Conservation (phyloP, 2,329 filamentous ascomycete species). For the Cadophora sp. region DNA sequence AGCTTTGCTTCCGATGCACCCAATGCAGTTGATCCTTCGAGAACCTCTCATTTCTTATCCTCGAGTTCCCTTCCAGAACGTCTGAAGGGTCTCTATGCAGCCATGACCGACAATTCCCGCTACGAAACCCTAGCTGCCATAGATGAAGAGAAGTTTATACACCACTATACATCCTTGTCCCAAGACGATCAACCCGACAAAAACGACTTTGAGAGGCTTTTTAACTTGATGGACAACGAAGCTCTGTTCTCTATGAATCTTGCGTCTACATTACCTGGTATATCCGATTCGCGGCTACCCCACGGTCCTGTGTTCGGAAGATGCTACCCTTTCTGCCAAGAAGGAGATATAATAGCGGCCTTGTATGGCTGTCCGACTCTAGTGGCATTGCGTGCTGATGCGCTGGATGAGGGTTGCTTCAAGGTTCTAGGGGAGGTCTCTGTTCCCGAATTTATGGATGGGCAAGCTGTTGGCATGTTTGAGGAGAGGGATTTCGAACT, state of each 20-base stretch:
- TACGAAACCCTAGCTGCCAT: background rate
- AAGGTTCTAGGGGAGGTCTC: background rate
- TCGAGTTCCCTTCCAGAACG: background rate
- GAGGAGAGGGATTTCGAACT: slow-evolving; percentile 9
- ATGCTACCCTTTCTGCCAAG: slow-evolving; percentile 6
- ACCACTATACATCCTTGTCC: background rate
- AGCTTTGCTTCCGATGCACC: background rate
- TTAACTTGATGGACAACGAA: background rate
- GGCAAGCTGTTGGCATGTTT: background rate
- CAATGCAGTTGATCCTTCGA: background rate
- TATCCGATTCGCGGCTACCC: background rate
- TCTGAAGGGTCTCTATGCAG: background rate
- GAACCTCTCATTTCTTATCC: background rate
- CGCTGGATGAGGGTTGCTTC: background rate
- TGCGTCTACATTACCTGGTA: background rate
- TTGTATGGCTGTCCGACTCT: background rate
- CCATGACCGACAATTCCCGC: background rate
- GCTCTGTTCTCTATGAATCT: background rate
- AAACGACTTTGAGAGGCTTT: background rate
- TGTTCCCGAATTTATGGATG: background rate
- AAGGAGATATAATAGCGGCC: background rate
- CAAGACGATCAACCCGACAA: background rate
- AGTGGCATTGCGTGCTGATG: background rate
- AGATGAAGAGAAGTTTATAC: background rate
- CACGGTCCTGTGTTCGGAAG: background rate